These are phyloP conservation scores for Globisporangium iwayamae DNA, from an alignment of 352 stramenopile genomes.

Conservation along the genomic window DNA sequence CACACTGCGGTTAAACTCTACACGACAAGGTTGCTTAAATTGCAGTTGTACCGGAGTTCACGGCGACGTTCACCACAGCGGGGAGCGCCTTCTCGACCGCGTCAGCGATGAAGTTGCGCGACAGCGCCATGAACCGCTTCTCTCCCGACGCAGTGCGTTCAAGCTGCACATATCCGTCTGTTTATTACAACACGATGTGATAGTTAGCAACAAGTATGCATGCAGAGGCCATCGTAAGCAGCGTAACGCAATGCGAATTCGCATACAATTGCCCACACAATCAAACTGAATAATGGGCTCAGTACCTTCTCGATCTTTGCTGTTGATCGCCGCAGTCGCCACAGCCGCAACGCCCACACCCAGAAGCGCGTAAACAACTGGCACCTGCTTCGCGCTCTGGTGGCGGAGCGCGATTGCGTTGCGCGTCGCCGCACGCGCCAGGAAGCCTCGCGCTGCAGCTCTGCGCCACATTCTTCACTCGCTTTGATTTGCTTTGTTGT, in stretches of 20 bases:
- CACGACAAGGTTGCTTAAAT: background rate
- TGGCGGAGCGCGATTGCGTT: background rate
- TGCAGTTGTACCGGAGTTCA: slow-evolving; percentile 43
- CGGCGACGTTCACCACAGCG: slow-evolving; percentile 86
- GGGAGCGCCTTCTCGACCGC: slow-evolving; percentile 86
- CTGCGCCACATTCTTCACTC: slow-evolving; percentile 3
- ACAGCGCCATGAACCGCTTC: slow-evolving; percentile 27
- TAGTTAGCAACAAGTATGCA: background rate
- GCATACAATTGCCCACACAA: background rate
- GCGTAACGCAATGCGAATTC: background rate
- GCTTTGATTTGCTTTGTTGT: background rate
- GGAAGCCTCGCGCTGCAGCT: background rate
- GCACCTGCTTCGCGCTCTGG: slow-evolving; percentile 1
- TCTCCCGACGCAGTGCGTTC: slow-evolving; percentile 15
- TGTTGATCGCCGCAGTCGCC: slow-evolving; percentile 7
- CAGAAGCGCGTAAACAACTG: slow-evolving; percentile 8
- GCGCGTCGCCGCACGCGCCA: slow-evolving; percentile 4
- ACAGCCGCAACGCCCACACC: slow-evolving; percentile 1
- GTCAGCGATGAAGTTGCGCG: slow-evolving; percentile 87
- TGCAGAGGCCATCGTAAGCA: background rate
- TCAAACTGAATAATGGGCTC: background rate
- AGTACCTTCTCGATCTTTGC: slow-evolving; percentile 10
- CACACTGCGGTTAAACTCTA: too few relatives aligned
- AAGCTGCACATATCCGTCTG: slow-evolving; percentile 20
- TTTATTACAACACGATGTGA: background rate